Evolutionary conservation across 768 basidiomycete species (phyloP).

Genomic region (Austroboletus festivus): DNA sequence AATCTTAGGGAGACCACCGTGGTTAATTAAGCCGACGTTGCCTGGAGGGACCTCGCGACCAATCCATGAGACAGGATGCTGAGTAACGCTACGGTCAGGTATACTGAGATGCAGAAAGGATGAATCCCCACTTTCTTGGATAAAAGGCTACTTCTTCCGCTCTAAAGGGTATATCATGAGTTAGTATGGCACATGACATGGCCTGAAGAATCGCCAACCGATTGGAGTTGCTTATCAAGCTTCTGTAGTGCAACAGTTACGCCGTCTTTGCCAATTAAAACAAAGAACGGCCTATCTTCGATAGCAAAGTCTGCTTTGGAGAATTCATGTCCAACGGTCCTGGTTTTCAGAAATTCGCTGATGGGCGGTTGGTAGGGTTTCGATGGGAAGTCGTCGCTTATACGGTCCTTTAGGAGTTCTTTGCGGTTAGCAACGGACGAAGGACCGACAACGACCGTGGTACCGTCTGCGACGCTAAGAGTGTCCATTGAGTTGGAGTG

Average conservation of each 20-base stretch:
- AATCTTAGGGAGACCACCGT: conserved; percentile 79
- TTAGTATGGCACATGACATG: conserved; percentile 1
- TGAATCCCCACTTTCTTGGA: conserved; percentile 52
- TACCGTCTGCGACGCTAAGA: conserved; percentile 41
- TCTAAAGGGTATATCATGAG: conserved; percentile 34
- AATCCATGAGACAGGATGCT: conserved; percentile 65
- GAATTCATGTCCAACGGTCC: conserved; percentile 36
- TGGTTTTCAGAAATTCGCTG: conserved; percentile 12
- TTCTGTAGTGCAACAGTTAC: conserved; percentile 66
- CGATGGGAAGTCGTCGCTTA: conserved; percentile 16
- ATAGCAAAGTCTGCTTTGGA: conserved; percentile 47
- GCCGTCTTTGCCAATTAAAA: conserved; percentile 65
- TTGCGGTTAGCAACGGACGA: conserved; percentile 24
- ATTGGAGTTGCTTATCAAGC: conserved; percentile 59
- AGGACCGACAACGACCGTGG: conserved; percentile 44
- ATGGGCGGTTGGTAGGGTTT: conserved; percentile 15
- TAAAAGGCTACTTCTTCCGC: conserved; percentile 53
- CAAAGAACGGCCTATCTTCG: conserved; percentile 66
- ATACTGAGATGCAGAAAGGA: background rate
- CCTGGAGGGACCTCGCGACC: conserved; percentile 74
- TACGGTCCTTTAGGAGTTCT: conserved; percentile 20
- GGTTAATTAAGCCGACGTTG: conserved; percentile 69
- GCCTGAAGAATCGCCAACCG: conserved; percentile 19
- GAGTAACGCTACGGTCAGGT: background rate
- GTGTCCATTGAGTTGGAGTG: conserved; percentile 21